Evolutionary conservation across 2,329 filamentous ascomycete genomes (phyloP).

Genomic region (Bipolaris zeicola): DNA sequence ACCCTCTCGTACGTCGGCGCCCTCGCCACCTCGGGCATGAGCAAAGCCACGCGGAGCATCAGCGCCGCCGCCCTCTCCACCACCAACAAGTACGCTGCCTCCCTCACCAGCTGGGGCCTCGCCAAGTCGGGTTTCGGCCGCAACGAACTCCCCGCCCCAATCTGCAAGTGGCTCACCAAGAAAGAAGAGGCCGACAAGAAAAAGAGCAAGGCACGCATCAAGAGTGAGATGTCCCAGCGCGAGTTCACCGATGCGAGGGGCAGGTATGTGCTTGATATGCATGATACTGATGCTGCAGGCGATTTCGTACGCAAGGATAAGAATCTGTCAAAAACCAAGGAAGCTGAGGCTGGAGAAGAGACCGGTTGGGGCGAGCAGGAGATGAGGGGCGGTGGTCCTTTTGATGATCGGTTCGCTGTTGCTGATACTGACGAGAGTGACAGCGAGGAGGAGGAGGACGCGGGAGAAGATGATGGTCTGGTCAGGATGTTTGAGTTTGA

Average conservation of each 20-base stretch:
- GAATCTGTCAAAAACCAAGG: neutral
- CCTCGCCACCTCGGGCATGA: slow-evolving; percentile 14
- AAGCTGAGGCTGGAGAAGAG: neutral
- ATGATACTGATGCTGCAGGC: neutral
- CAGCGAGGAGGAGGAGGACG: neutral
- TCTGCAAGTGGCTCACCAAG: neutral
- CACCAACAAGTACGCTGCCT: slow-evolving; percentile 1
- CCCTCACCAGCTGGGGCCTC: slow-evolving; percentile 3
- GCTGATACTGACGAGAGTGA: neutral
- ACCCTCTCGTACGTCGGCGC: slow-evolving; percentile 16
- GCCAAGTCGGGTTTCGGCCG: neutral
- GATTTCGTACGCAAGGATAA: neutral
- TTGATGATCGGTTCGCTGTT: neutral
- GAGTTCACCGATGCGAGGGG: slow-evolving; percentile 4
- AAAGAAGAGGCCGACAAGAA: neutral
- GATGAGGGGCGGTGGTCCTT: neutral
- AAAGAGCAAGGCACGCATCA: too few species aligned
- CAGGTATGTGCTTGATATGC: slow-evolving; percentile 2
- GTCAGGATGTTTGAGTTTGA: slow-evolving; percentile 1
- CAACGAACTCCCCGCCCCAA: neutral
- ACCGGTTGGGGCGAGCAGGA: neutral
- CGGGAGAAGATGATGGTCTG: neutral
- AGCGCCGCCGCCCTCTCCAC: slow-evolving; percentile 11
- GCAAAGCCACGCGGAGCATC: slow-evolving; percentile 20
- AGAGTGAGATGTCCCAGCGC: neutral